These are phyloP conservation scores for Dioscorea dumetorum DNA, from an alignment of 106 monocot genomes.

Conservation along the genomic window DNA sequence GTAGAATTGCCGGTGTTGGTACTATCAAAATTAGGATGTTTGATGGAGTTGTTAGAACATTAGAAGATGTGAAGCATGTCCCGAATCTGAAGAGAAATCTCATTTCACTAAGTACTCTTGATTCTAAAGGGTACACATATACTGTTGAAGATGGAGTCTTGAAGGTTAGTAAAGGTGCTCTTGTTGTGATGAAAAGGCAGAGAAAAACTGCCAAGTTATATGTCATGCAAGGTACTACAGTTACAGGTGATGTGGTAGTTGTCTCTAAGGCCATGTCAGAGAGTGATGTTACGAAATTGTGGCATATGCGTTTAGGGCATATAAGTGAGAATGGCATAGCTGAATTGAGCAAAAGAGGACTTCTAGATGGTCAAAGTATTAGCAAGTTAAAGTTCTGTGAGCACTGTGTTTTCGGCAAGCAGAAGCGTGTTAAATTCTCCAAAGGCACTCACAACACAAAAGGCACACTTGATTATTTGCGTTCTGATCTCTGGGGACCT, in stretches of 20 bases:
- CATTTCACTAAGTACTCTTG: conserved; percentile 4
- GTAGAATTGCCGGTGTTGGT: neutral
- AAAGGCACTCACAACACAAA: too few species aligned
- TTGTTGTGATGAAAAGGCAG: conserved; percentile 5
- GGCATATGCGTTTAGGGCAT: conserved; percentile 2
- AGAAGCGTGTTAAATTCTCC: too few species aligned
- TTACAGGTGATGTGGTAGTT: neutral
- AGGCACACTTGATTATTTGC: too few species aligned
- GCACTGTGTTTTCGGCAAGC: too few species aligned
- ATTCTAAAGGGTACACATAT: neutral
- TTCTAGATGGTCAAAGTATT: neutral
- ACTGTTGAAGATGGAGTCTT: conserved; percentile 7
- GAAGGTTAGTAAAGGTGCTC: neutral
- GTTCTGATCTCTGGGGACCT: too few species aligned
- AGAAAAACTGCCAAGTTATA: neutral
- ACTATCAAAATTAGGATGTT: conserved; percentile 7
- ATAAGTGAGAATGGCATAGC: conserved; percentile 4
- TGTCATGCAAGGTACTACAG: neutral
- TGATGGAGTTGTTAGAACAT: conserved; percentile 4
- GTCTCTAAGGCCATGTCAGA: neutral
- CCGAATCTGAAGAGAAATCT: conserved; percentile 5
- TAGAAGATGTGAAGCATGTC: conserved; percentile 1
- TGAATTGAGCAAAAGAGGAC: neutral
- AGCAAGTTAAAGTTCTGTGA: conserved; percentile 9
- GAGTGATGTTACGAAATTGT: neutral